These are phyloP conservation scores for Colletotrichum tofieldiae DNA, from an alignment of 2,329 filamentous ascomycete genomes.

Conservation along the genomic window DNA sequence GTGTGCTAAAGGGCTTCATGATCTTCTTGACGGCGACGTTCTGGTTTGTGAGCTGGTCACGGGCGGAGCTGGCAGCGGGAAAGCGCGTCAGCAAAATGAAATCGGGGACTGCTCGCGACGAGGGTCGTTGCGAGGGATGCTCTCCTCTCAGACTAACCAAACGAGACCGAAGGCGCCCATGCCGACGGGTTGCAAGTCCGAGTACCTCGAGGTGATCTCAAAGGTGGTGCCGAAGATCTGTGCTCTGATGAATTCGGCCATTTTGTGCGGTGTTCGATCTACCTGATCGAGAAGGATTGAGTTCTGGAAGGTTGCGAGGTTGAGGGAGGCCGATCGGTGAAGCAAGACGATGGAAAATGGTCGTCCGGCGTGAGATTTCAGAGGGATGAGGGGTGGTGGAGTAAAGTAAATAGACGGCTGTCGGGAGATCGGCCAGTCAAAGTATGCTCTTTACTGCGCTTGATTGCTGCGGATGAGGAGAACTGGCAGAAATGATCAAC, in stretches of 20 bases:
- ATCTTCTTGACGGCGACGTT: conserved; percentile 99
- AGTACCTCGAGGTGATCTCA: conserved; percentile 98
- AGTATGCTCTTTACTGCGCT: neutral
- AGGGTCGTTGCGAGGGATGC: conserved; percentile 29
- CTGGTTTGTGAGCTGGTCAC: conserved; percentile 96
- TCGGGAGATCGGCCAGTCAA: conserved; percentile 29
- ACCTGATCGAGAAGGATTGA: conserved; percentile 21
- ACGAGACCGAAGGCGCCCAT: conserved; percentile 99
- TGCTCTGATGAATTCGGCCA: conserved; percentile 99
- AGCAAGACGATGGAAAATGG: conserved; percentile 12
- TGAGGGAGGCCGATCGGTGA: conserved; percentile 1
- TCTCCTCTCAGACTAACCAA: conserved; percentile 75
- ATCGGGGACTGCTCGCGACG: conserved; percentile 1
- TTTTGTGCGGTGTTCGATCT: conserved; percentile 64
- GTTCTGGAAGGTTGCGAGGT: conserved; percentile 17
- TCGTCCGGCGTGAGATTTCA: conserved; percentile 9
- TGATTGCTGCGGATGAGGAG: conserved; percentile 5
- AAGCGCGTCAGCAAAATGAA: conserved; percentile 44
- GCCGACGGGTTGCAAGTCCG: conserved; percentile 96
- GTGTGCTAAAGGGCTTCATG: conserved; percentile 99
- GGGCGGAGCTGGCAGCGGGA: conserved; percentile 80
- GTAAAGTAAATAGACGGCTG: conserved; percentile 11
- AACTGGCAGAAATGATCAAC: conserved; percentile 2
- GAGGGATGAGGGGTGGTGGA: conserved; percentile 32
- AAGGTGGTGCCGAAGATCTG: conserved; percentile 99